Conservation (phyloP, 2,329 filamentous ascomycete species). For the Thielaviopsis euricoi region DNA sequence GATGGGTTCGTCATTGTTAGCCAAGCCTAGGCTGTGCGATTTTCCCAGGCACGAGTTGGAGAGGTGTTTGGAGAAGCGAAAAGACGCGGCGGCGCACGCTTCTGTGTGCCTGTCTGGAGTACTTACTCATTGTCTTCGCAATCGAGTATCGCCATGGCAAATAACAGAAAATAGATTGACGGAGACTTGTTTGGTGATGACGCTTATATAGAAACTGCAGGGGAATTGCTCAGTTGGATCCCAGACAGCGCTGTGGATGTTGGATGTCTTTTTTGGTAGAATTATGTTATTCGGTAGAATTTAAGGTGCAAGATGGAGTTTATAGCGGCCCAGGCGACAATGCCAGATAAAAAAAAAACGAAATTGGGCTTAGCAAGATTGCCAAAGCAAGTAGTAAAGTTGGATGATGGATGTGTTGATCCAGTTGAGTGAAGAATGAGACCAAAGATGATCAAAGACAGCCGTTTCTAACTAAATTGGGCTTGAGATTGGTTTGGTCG, state of each 20-base stretch:
- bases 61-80: background rate
- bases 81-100: background rate
- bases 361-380: no score
- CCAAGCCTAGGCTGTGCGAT: background rate
- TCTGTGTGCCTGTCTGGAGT: background rate
- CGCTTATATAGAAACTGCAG: background rate
- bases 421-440: no score
- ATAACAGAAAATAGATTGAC: background rate
- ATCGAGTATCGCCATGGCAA: constrained; percentile 28
- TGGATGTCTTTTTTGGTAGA: background rate
- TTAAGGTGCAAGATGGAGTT: no score
- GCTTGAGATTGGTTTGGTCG: no score
- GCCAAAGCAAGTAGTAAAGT: no score
- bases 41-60: background rate
- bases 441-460: no score
- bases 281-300: no score
- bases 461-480: no score
- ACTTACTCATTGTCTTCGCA: constrained; percentile 9
- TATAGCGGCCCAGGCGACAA: no score
- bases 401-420: no score
- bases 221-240: background rate
- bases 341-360: no score
- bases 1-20: constrained; percentile 3
- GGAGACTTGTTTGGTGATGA: background rate
- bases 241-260: background rate